These are phyloP conservation scores for Debaryomyces hansenii DNA, from an alignment of 805 yeast genomes.

Conservation along the genomic window DNA sequence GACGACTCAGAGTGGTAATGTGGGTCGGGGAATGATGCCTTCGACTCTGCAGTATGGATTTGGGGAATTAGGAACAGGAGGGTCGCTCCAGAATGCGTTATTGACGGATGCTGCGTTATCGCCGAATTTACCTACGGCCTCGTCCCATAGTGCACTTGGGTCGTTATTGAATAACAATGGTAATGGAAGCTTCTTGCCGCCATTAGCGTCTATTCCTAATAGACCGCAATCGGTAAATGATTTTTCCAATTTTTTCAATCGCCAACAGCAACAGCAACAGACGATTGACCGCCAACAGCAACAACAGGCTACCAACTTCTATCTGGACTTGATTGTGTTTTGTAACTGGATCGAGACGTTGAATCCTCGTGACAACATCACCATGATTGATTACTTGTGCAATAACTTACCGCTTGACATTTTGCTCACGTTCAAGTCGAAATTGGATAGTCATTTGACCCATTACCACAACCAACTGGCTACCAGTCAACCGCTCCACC, in stretches of 20 bases:
- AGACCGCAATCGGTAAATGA: constrained; percentile 47
- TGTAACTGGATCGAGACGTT: constrained; percentile 53
- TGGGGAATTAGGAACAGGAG: constrained; percentile 7
- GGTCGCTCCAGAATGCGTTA: constrained; percentile 11
- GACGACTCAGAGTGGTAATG: neutral
- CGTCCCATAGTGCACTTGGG: constrained; percentile 20
- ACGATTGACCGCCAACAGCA: constrained; percentile 15
- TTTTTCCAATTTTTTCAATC: constrained; percentile 23
- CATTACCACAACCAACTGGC: constrained; percentile 1
- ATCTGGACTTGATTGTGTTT: constrained; percentile 50
- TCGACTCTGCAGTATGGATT: constrained; percentile 13
- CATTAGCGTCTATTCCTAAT: constrained; percentile 29
- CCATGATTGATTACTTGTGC: constrained; percentile 55
- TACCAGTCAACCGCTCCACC: neutral
- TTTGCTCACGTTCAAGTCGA: constrained; percentile 47
- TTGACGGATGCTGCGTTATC: constrained; percentile 21
- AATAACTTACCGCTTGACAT: constrained; percentile 52
- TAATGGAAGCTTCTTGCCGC: constrained; percentile 24
- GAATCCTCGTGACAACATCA: constrained; percentile 50
- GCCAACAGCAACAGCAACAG: constrained; percentile 12
- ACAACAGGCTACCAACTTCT: constrained; percentile 31
- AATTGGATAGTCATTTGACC: constrained; percentile 41
- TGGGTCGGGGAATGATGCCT: constrained; percentile 11
- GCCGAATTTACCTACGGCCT: constrained; percentile 14
- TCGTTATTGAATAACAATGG: constrained; percentile 21